These are phyloP conservation scores for Boehmeria nivea DNA, from an alignment of 306 rosid species.

Conservation along the genomic window DNA sequence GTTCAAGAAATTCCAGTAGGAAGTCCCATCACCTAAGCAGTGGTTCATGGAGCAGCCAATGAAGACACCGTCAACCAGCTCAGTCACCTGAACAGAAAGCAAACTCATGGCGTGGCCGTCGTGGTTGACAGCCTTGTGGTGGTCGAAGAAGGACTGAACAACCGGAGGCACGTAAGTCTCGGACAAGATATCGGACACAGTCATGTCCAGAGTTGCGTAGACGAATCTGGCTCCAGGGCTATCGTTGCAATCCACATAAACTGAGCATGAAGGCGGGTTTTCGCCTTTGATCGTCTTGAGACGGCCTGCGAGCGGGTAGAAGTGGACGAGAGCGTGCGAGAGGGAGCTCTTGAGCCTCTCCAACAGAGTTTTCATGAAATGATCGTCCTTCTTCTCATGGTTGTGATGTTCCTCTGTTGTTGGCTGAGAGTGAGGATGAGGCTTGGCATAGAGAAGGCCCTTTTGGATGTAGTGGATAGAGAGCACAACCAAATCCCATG, in stretches of 20 bases:
- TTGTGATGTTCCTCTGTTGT: neutral
- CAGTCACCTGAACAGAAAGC: conserved; percentile 34
- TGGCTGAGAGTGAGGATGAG: too few relatives aligned
- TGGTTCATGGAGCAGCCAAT: conserved; percentile 43
- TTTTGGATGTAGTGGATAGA: conserved; percentile 50
- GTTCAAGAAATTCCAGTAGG: conserved; percentile 41
- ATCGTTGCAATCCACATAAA: conserved; percentile 1
- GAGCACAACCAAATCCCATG: conserved; percentile 39
- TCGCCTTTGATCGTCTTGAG: neutral
- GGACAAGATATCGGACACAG: conserved; percentile 32
- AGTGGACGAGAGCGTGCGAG: conserved; percentile 46
- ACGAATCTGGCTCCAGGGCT: conserved; percentile 17
- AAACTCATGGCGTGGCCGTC: conserved; percentile 37
- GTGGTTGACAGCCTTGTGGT: conserved; percentile 27
- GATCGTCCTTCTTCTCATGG: neutral
- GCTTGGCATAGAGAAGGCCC: conserved; percentile 20
- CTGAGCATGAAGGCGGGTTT: neutral
- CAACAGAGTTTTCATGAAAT: conserved; percentile 26
- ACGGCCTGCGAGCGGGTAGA: conserved; percentile 42
- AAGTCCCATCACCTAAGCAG: conserved; percentile 28
- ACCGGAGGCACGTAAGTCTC: conserved; percentile 23
- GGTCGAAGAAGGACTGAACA: conserved; percentile 37
- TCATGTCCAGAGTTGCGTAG: conserved; percentile 20
- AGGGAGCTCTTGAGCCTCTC: conserved; percentile 44
- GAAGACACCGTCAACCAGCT: conserved; percentile 38